Base-by-base conservation (phyloP, 1,284 basidiomycete genomes). In the Fereydounia khargensis region DNA sequence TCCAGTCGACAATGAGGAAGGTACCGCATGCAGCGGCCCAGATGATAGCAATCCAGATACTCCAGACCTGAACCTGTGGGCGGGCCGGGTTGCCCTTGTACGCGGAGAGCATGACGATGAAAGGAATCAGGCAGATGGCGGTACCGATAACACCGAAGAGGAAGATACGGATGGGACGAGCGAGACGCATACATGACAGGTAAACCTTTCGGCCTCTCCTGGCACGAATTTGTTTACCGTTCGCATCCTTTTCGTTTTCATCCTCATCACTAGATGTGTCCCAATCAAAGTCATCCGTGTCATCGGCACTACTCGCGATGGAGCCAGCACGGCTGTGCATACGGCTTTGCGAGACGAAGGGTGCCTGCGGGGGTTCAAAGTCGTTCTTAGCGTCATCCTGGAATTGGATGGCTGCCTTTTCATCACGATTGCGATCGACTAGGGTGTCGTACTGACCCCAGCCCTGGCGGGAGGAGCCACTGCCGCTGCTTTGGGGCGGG, bases 261-360 rank as follows among this genome's bases (percentile, higher is more conserved):
- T 62, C 53, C 16, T 54, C 48, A 14, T 51, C 58, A 35, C 51
- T 55, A 3, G 53, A 54, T 10, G 65, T 65, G 36, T 72, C 63
- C 70, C 70, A 73, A 32, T 73, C 62, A 22, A 73, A 73, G 43
- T 68, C 60, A n/a, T 70, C 68, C 3, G 69, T 65, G 10, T 70
- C 68, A 30, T 71, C 67, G 22, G 54, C 63, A 1, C 56, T 57
- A 40, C 60, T 63, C 34, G 54, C 54, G 34, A 65, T 30, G 31
- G 58, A 60, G 49, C 35, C 48, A 14, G 57, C 42, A 4, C 53
- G 51, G 28, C 53, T 60, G 19, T 30, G 42, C 6, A 44, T 35
- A 6, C 46, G 42, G 10, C 46, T 57, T 10, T 25, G 20, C 11
- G 42, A 46, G 17, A 57, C 48, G 31, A 65, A 65, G 22, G 57